Conservation (phyloP, 2,329 filamentous ascomycete species). For the Penicillium digitatum region DNA sequence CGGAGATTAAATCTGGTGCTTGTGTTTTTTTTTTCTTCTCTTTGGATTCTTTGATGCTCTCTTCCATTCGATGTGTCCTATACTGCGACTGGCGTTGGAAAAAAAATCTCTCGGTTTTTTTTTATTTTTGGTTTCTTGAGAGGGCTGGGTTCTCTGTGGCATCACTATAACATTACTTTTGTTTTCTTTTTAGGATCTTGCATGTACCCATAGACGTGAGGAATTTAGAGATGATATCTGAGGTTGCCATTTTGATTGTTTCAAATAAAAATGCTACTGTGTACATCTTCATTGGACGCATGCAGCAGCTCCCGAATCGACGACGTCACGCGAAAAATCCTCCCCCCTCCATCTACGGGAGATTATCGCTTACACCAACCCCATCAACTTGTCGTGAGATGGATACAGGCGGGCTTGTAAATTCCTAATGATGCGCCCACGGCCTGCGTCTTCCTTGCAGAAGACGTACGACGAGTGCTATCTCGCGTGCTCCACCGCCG, state of each 20-base stretch:
- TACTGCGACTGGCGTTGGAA: conserved; percentile 21
- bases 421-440: conserved; percentile 50
- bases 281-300: conserved; percentile 7
- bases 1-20: conserved; percentile 11
- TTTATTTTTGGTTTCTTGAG: conserved; percentile 7
- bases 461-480: conserved; percentile 98
- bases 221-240: conserved; percentile 24
- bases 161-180: conserved; percentile 17
- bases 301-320: conserved; percentile 23
- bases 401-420: conserved; percentile 21
- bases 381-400: conserved; percentile 20
- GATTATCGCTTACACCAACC: conserved; percentile 22
- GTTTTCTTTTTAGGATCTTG: conserved; percentile 12
- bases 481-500: conserved; percentile 87
- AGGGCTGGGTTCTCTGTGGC: conserved; percentile 23
- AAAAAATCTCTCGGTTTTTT: conserved; percentile 12
- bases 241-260: background rate
- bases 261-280: background rate
- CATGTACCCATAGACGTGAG: conserved; percentile 30
- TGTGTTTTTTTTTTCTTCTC: conserved; percentile 4
- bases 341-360: conserved; percentile 20
- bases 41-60: conserved; percentile 8
- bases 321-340: conserved; percentile 35
- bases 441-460: conserved; percentile 71
- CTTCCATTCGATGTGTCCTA: conserved; percentile 14